These are phyloP conservation scores for Fusarium sp. DNA, from an alignment of 2,329 filamentous ascomycete genomes.

Conservation along the genomic window DNA sequence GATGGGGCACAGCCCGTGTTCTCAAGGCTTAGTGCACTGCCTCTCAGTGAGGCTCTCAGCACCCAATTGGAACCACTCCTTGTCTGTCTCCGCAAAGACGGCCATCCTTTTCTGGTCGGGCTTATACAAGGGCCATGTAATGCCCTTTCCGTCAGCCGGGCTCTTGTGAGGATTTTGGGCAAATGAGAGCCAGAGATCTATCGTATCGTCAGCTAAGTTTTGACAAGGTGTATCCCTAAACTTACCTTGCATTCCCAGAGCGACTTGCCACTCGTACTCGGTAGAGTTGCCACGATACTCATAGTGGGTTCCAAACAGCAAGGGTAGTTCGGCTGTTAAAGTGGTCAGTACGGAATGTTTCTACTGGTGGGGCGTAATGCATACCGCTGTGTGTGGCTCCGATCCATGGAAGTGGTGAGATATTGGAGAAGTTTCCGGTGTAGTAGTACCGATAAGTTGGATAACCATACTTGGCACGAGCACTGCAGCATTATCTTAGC, in stretches of 20 bases:
- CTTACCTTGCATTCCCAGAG: conserved; percentile 6
- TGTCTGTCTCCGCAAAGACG: neutral
- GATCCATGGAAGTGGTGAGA: conserved; percentile 8
- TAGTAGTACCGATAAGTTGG: conserved; percentile 19
- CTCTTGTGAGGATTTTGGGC: neutral
- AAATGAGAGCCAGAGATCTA: conserved; percentile 17
- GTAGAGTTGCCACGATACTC: conserved; percentile 18
- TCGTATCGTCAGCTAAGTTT: accelerated
- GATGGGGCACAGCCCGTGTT: accelerated
- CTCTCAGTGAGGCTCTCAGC: neutral
- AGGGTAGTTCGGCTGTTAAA: neutral
- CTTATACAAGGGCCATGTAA: conserved; percentile 8
- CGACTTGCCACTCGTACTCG: conserved; percentile 17
- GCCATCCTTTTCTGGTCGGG: neutral
- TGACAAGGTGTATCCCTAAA: accelerated
- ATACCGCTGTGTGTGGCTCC: conserved; percentile 15
- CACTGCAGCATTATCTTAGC: accelerated
- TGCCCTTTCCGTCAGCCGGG: neutral
- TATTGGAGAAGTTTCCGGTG: conserved; percentile 21
- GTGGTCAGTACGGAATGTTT: accelerated
- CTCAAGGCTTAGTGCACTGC: neutral
- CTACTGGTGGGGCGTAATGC: accelerated
- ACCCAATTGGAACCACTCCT: conserved; percentile 8
- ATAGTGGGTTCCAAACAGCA: conserved; percentile 16
- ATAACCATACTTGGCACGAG: conserved; percentile 9